These are phyloP conservation scores for Penicillium subrubescens DNA, from an alignment of 495 filamentous ascomycete species.

Conservation along the genomic window DNA sequence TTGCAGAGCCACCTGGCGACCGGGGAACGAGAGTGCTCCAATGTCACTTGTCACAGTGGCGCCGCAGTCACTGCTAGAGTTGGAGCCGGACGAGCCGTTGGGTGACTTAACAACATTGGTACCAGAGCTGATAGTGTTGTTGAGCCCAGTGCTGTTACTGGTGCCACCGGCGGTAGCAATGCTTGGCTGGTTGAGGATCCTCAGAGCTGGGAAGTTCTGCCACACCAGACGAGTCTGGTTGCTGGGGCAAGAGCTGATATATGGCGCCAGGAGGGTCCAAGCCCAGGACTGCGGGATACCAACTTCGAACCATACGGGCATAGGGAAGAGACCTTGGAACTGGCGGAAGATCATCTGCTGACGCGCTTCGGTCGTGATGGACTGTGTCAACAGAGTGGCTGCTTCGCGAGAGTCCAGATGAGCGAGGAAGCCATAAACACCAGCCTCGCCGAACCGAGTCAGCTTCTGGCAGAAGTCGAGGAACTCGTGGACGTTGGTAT, in stretches of 20 bases:
- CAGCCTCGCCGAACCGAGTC: conserved; percentile 79
- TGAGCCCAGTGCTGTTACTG: conserved; percentile 56
- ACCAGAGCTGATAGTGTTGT: conserved; percentile 37
- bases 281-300: conserved; percentile 85
- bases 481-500: conserved; percentile 73
- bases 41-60: conserved; percentile 64
- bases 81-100: conserved; percentile 31
- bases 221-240: conserved; percentile 77
- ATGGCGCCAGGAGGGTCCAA: conserved; percentile 83
- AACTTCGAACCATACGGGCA: conserved; percentile 83
- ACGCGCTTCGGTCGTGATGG: conserved; percentile 80
- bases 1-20: conserved; percentile 66
- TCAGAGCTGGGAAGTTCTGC: conserved; percentile 84
- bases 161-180: conserved; percentile 53
- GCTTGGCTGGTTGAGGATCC: conserved; percentile 78
- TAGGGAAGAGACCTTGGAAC: conserved; percentile 80
- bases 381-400: conserved; percentile 70
- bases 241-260: conserved; percentile 76
- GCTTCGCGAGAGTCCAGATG: conserved; percentile 80
- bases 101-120: conserved; percentile 32
- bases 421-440: conserved; percentile 81
- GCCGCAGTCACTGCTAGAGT: conserved; percentile 45
- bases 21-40: conserved; percentile 72
- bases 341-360: conserved; percentile 91
- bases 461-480: conserved; percentile 87